Evolutionary conservation across 2,329 filamentous ascomycete species (phyloP).

Genomic region (Acrocalymma vagum): DNA sequence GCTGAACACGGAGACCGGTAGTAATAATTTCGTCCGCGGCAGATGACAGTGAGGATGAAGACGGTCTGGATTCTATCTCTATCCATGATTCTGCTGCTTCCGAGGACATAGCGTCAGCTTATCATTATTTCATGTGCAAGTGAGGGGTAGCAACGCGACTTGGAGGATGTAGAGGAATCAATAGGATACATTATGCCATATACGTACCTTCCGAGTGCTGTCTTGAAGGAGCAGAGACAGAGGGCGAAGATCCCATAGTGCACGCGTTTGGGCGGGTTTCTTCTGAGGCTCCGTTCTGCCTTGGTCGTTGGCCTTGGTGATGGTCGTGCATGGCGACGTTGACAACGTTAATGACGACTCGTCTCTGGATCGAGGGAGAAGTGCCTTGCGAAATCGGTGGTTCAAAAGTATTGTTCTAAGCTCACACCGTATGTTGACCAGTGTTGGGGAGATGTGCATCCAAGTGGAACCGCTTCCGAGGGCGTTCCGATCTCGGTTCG

Average conservation of each 20-base stretch:
- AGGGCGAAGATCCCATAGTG: constrained; percentile 30
- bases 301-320: constrained; percentile 27
- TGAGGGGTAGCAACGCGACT: too few relatives aligned
- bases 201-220: constrained; percentile 39
- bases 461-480: constrained; percentile 33
- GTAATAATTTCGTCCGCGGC: constrained; percentile 89
- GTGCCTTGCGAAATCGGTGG: constrained; percentile 19
- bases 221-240: constrained; percentile 26
- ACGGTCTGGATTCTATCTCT: constrained; percentile 90
- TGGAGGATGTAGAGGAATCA: background rate
- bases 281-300: constrained; percentile 25
- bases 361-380: background rate
- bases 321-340: constrained; percentile 36
- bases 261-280: constrained; percentile 22
- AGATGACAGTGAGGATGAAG: constrained; percentile 89
- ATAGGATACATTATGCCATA: background rate
- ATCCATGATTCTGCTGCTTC: constrained; percentile 98
- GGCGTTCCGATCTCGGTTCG: constrained; percentile 40
- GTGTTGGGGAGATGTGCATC: constrained; percentile 33
- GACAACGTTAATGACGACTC: background rate
- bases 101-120: constrained; percentile 12
- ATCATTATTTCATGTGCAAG: constrained; percentile 15
- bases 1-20: constrained; percentile 81
- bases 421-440: constrained; percentile 19
- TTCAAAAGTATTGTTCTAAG: constrained; percentile 6